These are phyloP conservation scores for Rosa multiflora DNA, from an alignment of 306 rosid genomes.

Conservation along the genomic window DNA sequence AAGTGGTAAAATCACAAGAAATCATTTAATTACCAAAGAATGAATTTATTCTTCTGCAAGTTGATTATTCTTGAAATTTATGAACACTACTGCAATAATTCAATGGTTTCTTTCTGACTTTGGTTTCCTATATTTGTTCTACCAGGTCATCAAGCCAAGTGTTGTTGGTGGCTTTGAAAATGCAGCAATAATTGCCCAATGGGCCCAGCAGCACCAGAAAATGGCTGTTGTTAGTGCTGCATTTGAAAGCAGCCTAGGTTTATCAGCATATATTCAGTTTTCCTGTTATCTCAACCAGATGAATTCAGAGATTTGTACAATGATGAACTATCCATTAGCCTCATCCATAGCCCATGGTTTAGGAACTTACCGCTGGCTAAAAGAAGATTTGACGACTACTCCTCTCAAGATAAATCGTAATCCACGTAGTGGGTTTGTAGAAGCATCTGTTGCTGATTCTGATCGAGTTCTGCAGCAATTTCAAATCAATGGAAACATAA, in stretches of 20 bases:
- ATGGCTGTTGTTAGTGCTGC: slow-evolving; percentile 88
- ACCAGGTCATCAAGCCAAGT: slow-evolving; percentile 94
- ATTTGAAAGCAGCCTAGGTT: slow-evolving; percentile 89
- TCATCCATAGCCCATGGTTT: slow-evolving; percentile 82
- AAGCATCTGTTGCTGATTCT: slow-evolving; percentile 76
- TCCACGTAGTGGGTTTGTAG: slow-evolving; percentile 58
- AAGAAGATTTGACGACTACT: slow-evolving; percentile 65
- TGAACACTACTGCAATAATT: not conserved
- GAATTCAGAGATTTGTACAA: slow-evolving; percentile 36
- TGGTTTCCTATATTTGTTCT: slow-evolving; percentile 11
- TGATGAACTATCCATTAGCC: slow-evolving; percentile 33
- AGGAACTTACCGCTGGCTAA: slow-evolving; percentile 88
- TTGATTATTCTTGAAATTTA: not conserved
- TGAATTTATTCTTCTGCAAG: not conserved
- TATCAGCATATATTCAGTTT: slow-evolving; percentile 81
- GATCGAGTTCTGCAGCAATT: slow-evolving; percentile 50
- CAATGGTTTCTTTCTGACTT: not conserved
- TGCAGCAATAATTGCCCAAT: slow-evolving; percentile 69
- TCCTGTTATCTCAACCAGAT: slow-evolving; percentile 72
- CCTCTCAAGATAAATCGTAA: slow-evolving; percentile 55
- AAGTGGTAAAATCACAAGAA: not conserved
- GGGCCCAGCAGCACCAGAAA: slow-evolving; percentile 89
- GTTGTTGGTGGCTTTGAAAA: slow-evolving; percentile 94
- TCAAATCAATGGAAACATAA: slow-evolving; percentile 50
- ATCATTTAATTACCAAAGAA: not conserved